phyloP scores from a whole-genome alignment of 2,329 filamentous ascomycete species.

The Sclerotinia borealis region DNA sequence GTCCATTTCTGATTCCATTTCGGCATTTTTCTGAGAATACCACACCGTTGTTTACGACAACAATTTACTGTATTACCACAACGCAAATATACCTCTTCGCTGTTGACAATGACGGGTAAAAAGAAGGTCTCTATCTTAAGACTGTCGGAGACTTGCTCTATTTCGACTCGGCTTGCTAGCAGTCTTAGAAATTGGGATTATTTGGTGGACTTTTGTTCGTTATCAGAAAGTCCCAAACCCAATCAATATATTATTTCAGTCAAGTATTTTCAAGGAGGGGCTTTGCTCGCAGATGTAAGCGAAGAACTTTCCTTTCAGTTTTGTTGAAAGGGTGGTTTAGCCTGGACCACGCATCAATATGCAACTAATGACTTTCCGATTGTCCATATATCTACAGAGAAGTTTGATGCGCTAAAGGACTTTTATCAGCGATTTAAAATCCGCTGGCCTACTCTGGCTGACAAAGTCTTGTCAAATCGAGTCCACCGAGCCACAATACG shows the following conservation, averaged over 20 bases:
- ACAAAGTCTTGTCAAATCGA: constrained; percentile 25
- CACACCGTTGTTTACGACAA: constrained; percentile 20
- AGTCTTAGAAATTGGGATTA: not conserved
- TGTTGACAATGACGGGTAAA: not conserved
- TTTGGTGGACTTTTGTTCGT: not conserved
- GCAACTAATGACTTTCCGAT: not conserved
- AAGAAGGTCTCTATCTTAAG: not conserved
- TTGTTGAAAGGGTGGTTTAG: not conserved
- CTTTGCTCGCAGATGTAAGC: not conserved
- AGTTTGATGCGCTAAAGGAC: constrained; percentile 5
- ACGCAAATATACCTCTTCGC: constrained; percentile 18
- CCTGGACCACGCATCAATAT: not conserved
- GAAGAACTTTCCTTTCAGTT: not conserved
- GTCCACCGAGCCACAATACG: constrained; percentile 29
- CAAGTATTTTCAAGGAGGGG: not conserved
- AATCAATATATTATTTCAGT: not conserved
- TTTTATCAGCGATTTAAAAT: not conserved
- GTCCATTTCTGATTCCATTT: not conserved
- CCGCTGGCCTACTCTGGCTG: constrained; percentile 31
- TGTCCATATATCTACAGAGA: not conserved
- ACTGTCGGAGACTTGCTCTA: not conserved
- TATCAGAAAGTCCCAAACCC: not conserved
- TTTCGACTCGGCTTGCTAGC: not conserved
- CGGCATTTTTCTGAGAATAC: not conserved
- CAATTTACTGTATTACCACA: constrained; percentile 20